Evolutionary conservation across 371 early-diverging fungal species (phyloP), one percentile per base, ranked within the genome.

Genomic region (Amoeboaphelidium protococcarum): DNA sequence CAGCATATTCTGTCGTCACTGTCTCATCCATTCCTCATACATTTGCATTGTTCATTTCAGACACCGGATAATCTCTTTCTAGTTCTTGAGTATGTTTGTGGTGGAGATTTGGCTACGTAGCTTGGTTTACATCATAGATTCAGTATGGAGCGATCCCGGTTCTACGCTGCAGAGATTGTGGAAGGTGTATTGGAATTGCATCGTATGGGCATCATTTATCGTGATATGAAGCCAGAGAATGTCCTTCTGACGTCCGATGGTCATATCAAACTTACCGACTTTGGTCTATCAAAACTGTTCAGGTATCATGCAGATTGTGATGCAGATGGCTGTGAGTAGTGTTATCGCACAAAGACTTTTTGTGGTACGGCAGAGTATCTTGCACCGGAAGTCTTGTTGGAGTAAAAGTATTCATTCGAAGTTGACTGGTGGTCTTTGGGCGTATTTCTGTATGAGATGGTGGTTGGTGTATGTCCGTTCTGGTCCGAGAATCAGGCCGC

Each of bases 141-240:
- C 23, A 16, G n/a, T 27, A 16, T n/a, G 26, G 47, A 16, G 60
- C 58, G 37, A 62, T 59, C 66, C 3, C 62, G 58, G 44, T 75
- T 75, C 51, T 75, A 71, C 48, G 61, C 67, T 31, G 66, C 70
- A 19, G 67, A 75, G 47, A 69, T 73, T 25, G 58, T 67, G 20
- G 52, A 67, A 12, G 69, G 65, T 13, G 53, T 98, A 25, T 82
- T 85, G 55, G 90, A 91, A 59, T 63, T 97, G 31, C 98, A 98
- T 66, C 65, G 66, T 41, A 68, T 78, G 51, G 78, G 87, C 54
- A 83, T 90, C 44, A 80, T 92, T 49, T 95, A 94, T 65, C 74
- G 95, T 25, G 94, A 92, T 61, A 58, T 94, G 41, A 88, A 91
- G 57, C 95, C 95, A 16, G 90, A 94, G 40, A 58, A 50, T 44